phyloP scores from a whole-genome alignment of 2,329 filamentous ascomycete genomes.

The Colletotrichum melonis region DNA sequence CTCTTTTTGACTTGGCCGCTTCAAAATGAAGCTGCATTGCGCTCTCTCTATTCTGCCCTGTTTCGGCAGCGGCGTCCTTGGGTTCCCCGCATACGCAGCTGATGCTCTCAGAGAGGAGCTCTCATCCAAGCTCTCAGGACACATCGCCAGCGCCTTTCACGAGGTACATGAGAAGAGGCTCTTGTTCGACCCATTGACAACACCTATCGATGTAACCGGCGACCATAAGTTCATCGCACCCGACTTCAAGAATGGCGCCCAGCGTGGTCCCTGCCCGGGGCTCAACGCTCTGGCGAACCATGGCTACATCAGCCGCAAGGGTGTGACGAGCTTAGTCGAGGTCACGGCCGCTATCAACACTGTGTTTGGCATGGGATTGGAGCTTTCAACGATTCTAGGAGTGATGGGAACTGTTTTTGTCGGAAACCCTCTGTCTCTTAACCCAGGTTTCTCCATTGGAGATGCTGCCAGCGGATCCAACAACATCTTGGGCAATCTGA shows the following conservation, averaged over 20 bases:
- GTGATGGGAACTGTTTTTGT: constrained; percentile 59
- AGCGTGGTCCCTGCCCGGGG: constrained; percentile 46
- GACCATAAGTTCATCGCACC: constrained; percentile 42
- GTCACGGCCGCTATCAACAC: constrained; percentile 35
- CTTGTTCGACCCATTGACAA: constrained; percentile 35
- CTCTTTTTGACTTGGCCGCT: constrained; percentile 2
- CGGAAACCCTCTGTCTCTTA: constrained; percentile 61
- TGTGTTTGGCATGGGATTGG: constrained; percentile 60
- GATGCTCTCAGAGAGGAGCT: constrained; percentile 23
- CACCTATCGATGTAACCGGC: constrained; percentile 37
- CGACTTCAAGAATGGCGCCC: constrained; percentile 40
- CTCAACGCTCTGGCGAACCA: constrained; percentile 52
- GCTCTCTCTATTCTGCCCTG: constrained; percentile 28
- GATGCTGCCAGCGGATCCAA: constrained; percentile 51
- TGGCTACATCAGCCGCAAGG: constrained; percentile 46
- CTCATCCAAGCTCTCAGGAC: constrained; percentile 4
- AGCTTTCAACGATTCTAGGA: constrained; percentile 53
- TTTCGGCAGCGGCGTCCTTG: constrained; percentile 15
- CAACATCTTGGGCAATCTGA: constrained; percentile 54
- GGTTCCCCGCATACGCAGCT: constrained; percentile 34
- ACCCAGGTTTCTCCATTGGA: constrained; percentile 64
- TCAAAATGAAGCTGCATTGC: constrained; percentile 19
- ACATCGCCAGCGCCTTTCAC: constrained; percentile 24
- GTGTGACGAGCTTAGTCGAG: constrained; percentile 38
- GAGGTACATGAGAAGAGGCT: constrained; percentile 36